Base-by-base conservation (phyloP, 2,329 filamentous ascomycete genomes). In the Cladosporium halotolerans region DNA sequence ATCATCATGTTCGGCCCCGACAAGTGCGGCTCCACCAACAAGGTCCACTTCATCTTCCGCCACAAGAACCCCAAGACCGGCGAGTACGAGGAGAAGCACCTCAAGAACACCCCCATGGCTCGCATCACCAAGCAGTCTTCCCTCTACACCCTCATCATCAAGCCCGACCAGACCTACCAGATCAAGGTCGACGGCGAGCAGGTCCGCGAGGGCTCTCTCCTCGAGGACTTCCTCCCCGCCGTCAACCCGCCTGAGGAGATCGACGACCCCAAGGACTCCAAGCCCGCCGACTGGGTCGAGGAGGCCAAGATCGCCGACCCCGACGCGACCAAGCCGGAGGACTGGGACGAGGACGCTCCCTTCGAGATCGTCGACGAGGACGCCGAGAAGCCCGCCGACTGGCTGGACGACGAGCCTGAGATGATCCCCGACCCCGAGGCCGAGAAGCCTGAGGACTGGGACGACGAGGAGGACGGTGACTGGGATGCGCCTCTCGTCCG, bases 41-140 rank as follows among this genome's bases (percentile, higher is more conserved):
- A 97, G 86, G 82, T 85, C 57, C 82, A 85, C 74, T 96, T 99
- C 79, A 99, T 99, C 74, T 95, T 99, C 84, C 93, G 95, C 77
- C 93, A 99, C 87, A 99, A 97, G 88, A 99, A 97, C 84, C 93
- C 93, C 71, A 96, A 96, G 88, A 96, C 90, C 44, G 92, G 92
- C 78, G 89, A 96, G 76, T 99, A 99, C 69, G 92, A 99, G 82
- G 93, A 99, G 88, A 99, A 99, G 86, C 93, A 99, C 77, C 82
- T 99, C 60, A 84, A 82, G 70, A 81, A 81, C 66, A 86, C 92
- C 60, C 91, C 93, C 57, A 80, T 85, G 55, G 91, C 91, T 70
- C 87, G 85, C 71, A 93, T 95, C 67, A 80, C 84, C 78, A 97
- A 96, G 85, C 86, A 89, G 59, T 88, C 88, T 59, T 86, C 92